Percentiles rank a stretch among this genome's conserved stretches.
Evolutionary conservation across 495 filamentous ascomycete species (phyloP).

Genomic region (Lophium mytilinum): DNA sequence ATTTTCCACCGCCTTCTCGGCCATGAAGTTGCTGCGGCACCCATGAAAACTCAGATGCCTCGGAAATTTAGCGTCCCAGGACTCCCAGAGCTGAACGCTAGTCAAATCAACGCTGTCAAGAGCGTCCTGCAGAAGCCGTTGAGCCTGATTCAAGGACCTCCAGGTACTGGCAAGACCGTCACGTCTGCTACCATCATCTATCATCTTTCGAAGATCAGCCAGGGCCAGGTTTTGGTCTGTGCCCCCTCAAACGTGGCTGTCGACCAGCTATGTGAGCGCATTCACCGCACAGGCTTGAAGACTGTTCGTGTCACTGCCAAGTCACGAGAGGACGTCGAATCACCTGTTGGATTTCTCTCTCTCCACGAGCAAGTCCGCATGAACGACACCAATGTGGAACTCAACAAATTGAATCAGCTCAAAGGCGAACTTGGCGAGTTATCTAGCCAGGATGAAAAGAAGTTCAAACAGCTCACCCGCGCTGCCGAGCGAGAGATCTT

Average conservation of each 20-base stretch:
- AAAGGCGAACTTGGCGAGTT: slow-evolving; percentile 89
- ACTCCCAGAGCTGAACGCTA: slow-evolving; percentile 88
- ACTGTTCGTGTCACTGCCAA: slow-evolving; percentile 98
- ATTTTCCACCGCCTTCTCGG: slow-evolving; percentile 97
- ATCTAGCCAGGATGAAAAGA: slow-evolving; percentile 95
- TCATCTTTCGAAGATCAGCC: slow-evolving; percentile 90
- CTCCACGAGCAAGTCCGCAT: slow-evolving; percentile 95
- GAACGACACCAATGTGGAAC: slow-evolving; percentile 90
- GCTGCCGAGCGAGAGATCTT: slow-evolving; percentile 93
- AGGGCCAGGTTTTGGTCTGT: slow-evolving; percentile 90
- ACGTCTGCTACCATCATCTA: slow-evolving; percentile 99
- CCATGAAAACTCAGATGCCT: slow-evolving; percentile 93
- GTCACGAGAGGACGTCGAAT: slow-evolving; percentile 96
- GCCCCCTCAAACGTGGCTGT: slow-evolving; percentile 98
- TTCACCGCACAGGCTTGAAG: slow-evolving; percentile 89
- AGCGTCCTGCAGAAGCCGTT: slow-evolving; percentile 88
- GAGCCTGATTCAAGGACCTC: slow-evolving; percentile 93
- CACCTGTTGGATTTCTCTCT: slow-evolving; percentile 87
- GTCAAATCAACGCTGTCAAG: slow-evolving; percentile 95
- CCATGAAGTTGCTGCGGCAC: slow-evolving; percentile 89
- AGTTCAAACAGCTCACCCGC: slow-evolving; percentile 88
- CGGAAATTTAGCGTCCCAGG: slow-evolving; percentile 96
- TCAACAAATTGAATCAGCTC: slow-evolving; percentile 82
- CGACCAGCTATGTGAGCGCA: slow-evolving; percentile 95
- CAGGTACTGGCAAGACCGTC: slow-evolving; percentile 96